A percentile compares a stretch with the other conserved stretches of the same genome.
Evolutionary conservation across 1,284 basidiomycete genomes (phyloP).

Genomic region (Fistulinella staudtii): DNA sequence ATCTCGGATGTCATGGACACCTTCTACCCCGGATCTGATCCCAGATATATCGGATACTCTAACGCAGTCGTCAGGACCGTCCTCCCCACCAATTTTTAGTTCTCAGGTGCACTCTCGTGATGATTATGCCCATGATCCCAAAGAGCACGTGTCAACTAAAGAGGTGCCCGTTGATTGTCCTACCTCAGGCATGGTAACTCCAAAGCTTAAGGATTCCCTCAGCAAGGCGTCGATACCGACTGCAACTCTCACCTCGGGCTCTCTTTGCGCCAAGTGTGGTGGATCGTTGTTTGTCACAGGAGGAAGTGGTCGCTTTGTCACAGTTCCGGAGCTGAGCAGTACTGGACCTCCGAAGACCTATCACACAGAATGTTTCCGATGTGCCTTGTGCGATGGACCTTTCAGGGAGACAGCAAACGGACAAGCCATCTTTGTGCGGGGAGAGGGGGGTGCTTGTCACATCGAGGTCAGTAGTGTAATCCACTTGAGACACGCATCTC

Average conservation of each 20-base stretch:
- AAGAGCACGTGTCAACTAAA: conserved; percentile 9
- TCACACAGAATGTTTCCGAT: conserved; percentile 71
- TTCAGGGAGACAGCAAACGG: conserved; percentile 61
- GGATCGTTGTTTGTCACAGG: conserved; percentile 53
- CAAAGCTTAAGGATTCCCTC: conserved; percentile 23
- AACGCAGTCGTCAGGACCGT: conserved; percentile 51
- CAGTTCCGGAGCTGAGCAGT: conserved; percentile 54
- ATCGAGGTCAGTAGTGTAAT: conserved; percentile 49
- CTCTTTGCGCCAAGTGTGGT: conserved; percentile 55
- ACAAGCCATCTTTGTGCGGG: conserved; percentile 64
- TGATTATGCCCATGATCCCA: conserved; percentile 7
- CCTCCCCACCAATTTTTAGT: conserved; percentile 49
- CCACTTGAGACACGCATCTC: conserved; percentile 3
- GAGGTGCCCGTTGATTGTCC: conserved; percentile 7
- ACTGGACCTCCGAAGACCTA: conserved; percentile 52
- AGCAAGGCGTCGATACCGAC: conserved; percentile 22
- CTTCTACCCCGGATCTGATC: conserved; percentile 57
- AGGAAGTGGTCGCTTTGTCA: conserved; percentile 59
- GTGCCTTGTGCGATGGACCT: conserved; percentile 55
- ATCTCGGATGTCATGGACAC: conserved; percentile 32
- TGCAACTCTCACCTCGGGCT: conserved; percentile 26
- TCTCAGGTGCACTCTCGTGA: conserved; percentile 23
- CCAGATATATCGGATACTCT: conserved; percentile 57
- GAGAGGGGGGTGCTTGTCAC: conserved; percentile 65
- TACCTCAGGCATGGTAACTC: conserved; percentile 16